A percentile compares a stretch with the other conserved stretches of the same genome.
Conservation (phyloP, 164 flowering plant genomes). For the Sedum album region DNA sequence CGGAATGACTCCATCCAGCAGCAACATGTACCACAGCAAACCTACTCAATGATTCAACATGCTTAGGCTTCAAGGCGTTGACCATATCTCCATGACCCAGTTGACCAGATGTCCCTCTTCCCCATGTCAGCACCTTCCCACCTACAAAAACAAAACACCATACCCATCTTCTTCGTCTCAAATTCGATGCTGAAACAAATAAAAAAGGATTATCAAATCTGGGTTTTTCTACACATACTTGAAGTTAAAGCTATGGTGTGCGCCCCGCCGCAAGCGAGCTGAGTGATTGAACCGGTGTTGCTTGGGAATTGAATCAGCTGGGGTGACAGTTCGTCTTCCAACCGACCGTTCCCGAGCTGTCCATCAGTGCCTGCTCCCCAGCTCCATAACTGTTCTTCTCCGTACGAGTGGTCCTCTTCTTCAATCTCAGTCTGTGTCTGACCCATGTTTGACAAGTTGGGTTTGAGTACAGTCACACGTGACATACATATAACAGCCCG, state of each 20-base stretch:
- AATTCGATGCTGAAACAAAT: not conserved
- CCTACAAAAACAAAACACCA: slow-evolving; percentile 20
- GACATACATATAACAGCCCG: not conserved
- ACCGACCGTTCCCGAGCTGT: slow-evolving; percentile 61
- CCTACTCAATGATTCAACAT: slow-evolving; percentile 26
- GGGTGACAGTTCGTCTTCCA: slow-evolving; percentile 56
- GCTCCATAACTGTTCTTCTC: slow-evolving; percentile 42
- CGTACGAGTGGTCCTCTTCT: slow-evolving; percentile 11
- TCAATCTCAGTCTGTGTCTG: slow-evolving; percentile 13
- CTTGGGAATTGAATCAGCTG: slow-evolving; percentile 29
- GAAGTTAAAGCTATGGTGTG: slow-evolving; percentile 64
- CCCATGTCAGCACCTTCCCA: slow-evolving; percentile 74
- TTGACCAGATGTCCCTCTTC: slow-evolving; percentile 87
- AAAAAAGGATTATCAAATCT: not conserved
- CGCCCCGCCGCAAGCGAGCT: slow-evolving; percentile 84
- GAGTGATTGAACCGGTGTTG: slow-evolving; percentile 36
- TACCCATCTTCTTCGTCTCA: too few species aligned
- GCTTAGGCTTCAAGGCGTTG: slow-evolving; percentile 43
- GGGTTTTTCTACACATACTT: slow-evolving; percentile 18
- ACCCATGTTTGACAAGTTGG: not conserved
- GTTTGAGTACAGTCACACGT: not conserved
- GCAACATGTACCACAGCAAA: slow-evolving; percentile 39
- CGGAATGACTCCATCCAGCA: slow-evolving; percentile 98
- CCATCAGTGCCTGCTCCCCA: slow-evolving; percentile 99
- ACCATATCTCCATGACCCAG: slow-evolving; percentile 67